Evolutionary conservation across 106 monocot genomes (phyloP), one percentile per base, ranked within the genome.

Genomic region (Acorus calamus): DNA sequence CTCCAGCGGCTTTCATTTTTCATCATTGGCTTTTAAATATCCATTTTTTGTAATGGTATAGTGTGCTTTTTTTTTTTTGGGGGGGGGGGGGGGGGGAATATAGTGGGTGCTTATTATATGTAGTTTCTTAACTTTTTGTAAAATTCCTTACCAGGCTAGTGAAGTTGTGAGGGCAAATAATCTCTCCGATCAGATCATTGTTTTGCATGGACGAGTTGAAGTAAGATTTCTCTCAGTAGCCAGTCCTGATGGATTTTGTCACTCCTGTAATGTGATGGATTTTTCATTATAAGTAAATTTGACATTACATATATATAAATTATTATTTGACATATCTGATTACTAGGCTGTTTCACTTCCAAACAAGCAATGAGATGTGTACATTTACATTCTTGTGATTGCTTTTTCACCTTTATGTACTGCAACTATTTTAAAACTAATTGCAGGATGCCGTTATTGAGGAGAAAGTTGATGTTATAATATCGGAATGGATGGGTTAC

Each of bases 401-500:
- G 44, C 46, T 61, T 61, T 4, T 47, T 46, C 46, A 46, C 43
- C 6, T 46, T 9, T 59, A 59, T 59, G 3, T 45, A 0, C 4
- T 64, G 48, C 5, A 42, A 42, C 14, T 59, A 6, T 77, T 50
- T n/a, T 65, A 59, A 69, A 55, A 28, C 28, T 28, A 28, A 28
- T 28, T 73, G 59, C 78, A 96, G 96, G 96, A 96, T 68, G 74
- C 88, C 52, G 71, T 75, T 14, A 83, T 96, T 71, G 85, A 88
- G 13, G 96, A 96, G 72, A 88, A 88, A 67, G 91, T 96, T 78
- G 96, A 96, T 88, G 87, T 96, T 61, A 91, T 96, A 66, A 83
- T 96, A 64, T 96, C 96, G 65, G 96, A 96, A 78, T 96, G 96
- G 96, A 96, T 96, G 96, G 96, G 91, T 41, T 91, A 96, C 62